A percentile compares a stretch with the other conserved stretches of the same genome.
Conservation (phyloP, 2,329 filamentous ascomycete species). For the Sclerotinia nivalis region DNA sequence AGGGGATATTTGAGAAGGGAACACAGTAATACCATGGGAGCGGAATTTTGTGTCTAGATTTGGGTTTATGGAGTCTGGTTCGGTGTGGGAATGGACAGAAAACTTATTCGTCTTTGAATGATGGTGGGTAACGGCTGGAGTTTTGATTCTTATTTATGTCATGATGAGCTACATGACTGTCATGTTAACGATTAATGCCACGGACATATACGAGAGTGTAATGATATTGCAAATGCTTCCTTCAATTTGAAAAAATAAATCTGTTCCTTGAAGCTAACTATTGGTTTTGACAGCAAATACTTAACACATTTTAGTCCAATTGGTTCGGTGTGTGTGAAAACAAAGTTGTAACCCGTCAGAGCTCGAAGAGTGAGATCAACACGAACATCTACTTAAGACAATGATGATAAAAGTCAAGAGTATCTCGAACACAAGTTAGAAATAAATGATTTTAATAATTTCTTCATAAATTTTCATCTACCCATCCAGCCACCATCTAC, state of each 20-base stretch:
- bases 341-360: not conserved
- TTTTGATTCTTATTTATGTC: not conserved
- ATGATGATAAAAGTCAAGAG: not conserved
- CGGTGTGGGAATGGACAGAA: not conserved
- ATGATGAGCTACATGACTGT: not conserved
- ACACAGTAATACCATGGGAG: not conserved
- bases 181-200: not conserved
- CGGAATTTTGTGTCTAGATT: not conserved
- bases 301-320: not conserved
- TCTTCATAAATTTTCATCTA: slow-evolving; percentile 50
- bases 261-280: not conserved
- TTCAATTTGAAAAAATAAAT: not conserved
- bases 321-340: not conserved
- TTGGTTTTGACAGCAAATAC: not conserved
- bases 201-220: not conserved
- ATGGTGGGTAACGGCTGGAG: not conserved
- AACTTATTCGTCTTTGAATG: not conserved
- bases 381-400: not conserved
- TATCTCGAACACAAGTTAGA: not conserved
- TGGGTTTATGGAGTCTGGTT: not conserved
- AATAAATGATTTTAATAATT: not conserved
- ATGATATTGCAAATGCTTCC: not conserved
- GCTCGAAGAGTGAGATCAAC: not conserved
- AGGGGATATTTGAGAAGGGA: not conserved
- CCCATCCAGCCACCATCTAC: slow-evolving; percentile 96